These are phyloP conservation scores for Globisporangium spinosum DNA, from an alignment of 352 stramenopile genomes.

Conservation along the genomic window DNA sequence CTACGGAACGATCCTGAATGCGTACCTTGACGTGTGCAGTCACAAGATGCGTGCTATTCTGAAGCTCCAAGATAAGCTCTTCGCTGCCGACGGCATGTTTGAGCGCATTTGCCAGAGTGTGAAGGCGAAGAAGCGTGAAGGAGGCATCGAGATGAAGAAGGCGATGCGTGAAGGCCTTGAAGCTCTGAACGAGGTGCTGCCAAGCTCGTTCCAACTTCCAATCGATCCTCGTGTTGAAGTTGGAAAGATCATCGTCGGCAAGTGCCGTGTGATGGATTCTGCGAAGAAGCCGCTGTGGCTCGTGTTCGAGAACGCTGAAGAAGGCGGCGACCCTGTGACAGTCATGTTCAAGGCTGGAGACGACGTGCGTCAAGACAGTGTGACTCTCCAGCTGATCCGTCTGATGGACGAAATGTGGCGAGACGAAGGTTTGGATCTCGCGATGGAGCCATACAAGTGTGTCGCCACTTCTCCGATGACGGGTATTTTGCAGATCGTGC, in stretches of 20 bases:
- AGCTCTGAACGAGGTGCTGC: slow-evolving; percentile 81
- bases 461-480: slow-evolving; percentile 89
- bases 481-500: slow-evolving; percentile 90
- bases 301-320: slow-evolving; percentile 85
- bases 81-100: slow-evolving; percentile 72
- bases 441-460: slow-evolving; percentile 91
- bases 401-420: slow-evolving; percentile 93
- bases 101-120: slow-evolving; percentile 82
- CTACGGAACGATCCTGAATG: slow-evolving; percentile 79
- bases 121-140: slow-evolving; percentile 82
- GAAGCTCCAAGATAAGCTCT: slow-evolving; percentile 88
- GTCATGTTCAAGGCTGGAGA: slow-evolving; percentile 95
- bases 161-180: slow-evolving; percentile 76
- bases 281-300: slow-evolving; percentile 90
- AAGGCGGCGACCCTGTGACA: slow-evolving; percentile 71
- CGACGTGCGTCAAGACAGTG: slow-evolving; percentile 93
- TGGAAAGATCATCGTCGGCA: slow-evolving; percentile 78
- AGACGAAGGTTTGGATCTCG: slow-evolving; percentile 87
- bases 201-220: slow-evolving; percentile 82
- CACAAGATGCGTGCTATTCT: slow-evolving; percentile 91
- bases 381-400: slow-evolving; percentile 91
- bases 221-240: slow-evolving; percentile 84
- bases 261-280: slow-evolving; percentile 89
- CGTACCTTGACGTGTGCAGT: slow-evolving; percentile 82
- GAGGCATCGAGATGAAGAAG: slow-evolving; percentile 78